Conservation (phyloP, 2,329 filamentous ascomycete species). For the Elsinoe australis region DNA sequence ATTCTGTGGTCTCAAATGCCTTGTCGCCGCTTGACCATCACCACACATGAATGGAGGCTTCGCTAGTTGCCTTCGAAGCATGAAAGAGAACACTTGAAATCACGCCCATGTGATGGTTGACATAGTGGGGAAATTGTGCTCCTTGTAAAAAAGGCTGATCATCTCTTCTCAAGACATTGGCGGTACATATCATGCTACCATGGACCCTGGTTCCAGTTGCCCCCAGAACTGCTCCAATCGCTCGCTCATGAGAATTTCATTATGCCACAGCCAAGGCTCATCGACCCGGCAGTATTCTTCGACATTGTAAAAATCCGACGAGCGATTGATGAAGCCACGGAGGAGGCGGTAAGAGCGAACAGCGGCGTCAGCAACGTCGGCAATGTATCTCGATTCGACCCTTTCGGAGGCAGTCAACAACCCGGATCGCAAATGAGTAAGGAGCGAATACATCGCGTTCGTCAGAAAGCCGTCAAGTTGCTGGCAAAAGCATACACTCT, state of each 20-base stretch:
- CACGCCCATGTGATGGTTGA: too few relatives aligned
- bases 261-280: constrained; percentile 64
- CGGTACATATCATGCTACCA: constrained; percentile 76
- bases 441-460: constrained; percentile 69
- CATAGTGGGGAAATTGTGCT: too few relatives aligned
- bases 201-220: constrained; percentile 74
- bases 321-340: constrained; percentile 71
- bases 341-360: constrained; percentile 67
- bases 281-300: constrained; percentile 74
- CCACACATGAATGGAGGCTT: too few relatives aligned
- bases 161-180: constrained; percentile 59
- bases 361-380: constrained; percentile 62
- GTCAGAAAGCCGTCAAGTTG: constrained; percentile 71
- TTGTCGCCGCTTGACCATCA: neutral
- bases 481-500: constrained; percentile 69
- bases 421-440: constrained; percentile 57
- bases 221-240: constrained; percentile 68
- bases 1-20: neutral
- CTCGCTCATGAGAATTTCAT: constrained; percentile 75
- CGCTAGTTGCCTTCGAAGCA: too few relatives aligned
- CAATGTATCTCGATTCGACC: constrained; percentile 42
- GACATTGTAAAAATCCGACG: constrained; percentile 76
- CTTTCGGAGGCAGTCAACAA: constrained; percentile 48
- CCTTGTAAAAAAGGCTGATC: too few relatives aligned
- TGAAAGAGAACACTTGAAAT: too few relatives aligned